A percentile compares a stretch with the other conserved stretches of the same genome.
Conservation (phyloP, 805 yeast species). For the Wilhelminamyces savonicus region DNA sequence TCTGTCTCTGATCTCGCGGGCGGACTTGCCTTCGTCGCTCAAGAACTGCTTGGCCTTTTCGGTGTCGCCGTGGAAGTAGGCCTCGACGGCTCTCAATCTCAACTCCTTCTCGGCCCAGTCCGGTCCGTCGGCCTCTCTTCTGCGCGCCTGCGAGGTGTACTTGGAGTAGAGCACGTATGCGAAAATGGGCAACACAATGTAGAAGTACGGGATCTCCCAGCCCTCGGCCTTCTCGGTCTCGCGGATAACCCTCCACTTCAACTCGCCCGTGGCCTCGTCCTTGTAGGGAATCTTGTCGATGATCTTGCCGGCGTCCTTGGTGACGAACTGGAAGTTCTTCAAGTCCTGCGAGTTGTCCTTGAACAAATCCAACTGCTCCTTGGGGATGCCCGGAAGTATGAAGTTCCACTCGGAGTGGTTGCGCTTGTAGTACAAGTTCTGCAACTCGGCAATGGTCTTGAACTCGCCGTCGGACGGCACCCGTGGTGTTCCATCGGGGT, state of each 20-base stretch:
- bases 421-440: slow-evolving; percentile 50
- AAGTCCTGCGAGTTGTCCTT: slow-evolving; percentile 59
- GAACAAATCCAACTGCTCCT: slow-evolving; percentile 49
- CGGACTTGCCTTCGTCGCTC: slow-evolving; percentile 45
- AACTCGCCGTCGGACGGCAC: slow-evolving; percentile 66
- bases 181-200: slow-evolving; percentile 66
- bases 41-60: slow-evolving; percentile 48
- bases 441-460: slow-evolving; percentile 66
- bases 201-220: slow-evolving; percentile 75
- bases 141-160: slow-evolving; percentile 37
- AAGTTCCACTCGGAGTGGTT: slow-evolving; percentile 47
- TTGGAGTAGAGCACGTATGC: slow-evolving; percentile 47
- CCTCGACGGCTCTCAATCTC: slow-evolving; percentile 66
- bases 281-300: slow-evolving; percentile 81
- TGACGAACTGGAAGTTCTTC: slow-evolving; percentile 44
- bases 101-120: slow-evolving; percentile 86
- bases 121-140: slow-evolving; percentile 38
- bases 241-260: slow-evolving; percentile 72
- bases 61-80: slow-evolving; percentile 47
- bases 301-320: slow-evolving; percentile 50
- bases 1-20: slow-evolving; percentile 55
- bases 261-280: slow-evolving; percentile 71
- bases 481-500: slow-evolving; percentile 70
- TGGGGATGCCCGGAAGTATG: slow-evolving; percentile 42
- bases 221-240: slow-evolving; percentile 72